phyloP scores from a whole-genome alignment of 495 filamentous ascomycete species.

The Neurospora tetraspora region DNA sequence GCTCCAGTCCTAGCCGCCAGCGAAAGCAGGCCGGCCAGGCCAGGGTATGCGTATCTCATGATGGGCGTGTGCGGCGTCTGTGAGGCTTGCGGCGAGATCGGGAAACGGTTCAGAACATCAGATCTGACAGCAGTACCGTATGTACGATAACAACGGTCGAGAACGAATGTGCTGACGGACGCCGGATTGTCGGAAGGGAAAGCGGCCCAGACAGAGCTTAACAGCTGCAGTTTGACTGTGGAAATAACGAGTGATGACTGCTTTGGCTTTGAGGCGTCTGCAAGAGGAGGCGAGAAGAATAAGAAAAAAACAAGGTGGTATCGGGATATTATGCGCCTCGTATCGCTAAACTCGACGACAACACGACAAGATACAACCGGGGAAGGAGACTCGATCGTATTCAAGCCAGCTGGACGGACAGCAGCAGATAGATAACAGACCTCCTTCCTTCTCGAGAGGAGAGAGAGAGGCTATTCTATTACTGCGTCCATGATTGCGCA shows the following conservation, averaged over 20 bases:
- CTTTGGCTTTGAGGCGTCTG: background rate
- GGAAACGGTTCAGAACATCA: background rate
- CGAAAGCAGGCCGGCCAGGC: conserved; percentile 23
- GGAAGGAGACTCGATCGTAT: background rate
- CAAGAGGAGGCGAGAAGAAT: background rate
- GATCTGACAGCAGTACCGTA: background rate
- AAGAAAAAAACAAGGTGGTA: background rate
- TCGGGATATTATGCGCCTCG: background rate
- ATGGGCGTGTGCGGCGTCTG: background rate
- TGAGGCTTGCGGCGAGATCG: background rate
- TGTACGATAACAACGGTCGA: background rate
- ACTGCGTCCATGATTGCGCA: background rate
- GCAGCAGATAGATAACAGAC: background rate
- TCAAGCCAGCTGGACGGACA: background rate
- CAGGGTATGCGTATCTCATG: conserved; percentile 14
- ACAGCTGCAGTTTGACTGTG: background rate
- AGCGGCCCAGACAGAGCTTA: background rate
- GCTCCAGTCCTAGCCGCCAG: conserved; percentile 23
- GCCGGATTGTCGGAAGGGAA: background rate
- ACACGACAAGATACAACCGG: background rate
- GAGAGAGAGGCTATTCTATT: background rate
- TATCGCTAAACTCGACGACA: background rate
- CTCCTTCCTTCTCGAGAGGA: background rate
- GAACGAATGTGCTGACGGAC: background rate
- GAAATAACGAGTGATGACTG: background rate